Base-by-base conservation (phyloP, 345 rosid genomes). In the Hevea brasiliensis region DNA sequence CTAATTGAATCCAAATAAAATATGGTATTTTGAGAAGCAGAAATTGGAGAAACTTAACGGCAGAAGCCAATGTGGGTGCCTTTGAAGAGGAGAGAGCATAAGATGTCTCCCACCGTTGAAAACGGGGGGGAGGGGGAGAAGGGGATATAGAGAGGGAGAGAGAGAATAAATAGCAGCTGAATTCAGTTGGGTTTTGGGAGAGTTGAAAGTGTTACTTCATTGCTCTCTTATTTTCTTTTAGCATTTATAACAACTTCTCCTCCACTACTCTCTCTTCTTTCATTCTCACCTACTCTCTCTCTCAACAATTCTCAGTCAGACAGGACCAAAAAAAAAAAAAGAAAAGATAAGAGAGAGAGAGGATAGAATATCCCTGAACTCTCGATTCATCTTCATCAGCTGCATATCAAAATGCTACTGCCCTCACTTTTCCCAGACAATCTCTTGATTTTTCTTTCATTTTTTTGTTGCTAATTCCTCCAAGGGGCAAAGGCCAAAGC, bases 161-260 rank as follows among this genome's bases (percentile, higher is more conserved):
- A 53, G n/a, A 53, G 48, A 26, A 27, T 67, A 27, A 68, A 35
- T 53, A 53, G 71, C 61, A 27, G 59, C 58, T 20, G 18, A 20
- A 18, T 68, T 68, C 71, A 32, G 71, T n/a, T 53, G 20, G 26
- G 44, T 4, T 3, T 8, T 41, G 4, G 44, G 6, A 8, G 44
- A 3, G 4, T 41, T 41, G 6, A 41, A 8, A 41, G 8, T 37
- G 37, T 18, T 8, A 47, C n/a, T n/a, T n/a, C n/a, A n/a, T n/a
- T n/a, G n/a, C n/a, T n/a, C 14, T 10, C 14, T 47, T 9, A 9
- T 45, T 9, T 67, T 67, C 1, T 18, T 35, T 18, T 53, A 13
- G 64, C 64, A 70, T 70, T 68, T 70, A 41, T 70, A 70, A 47
- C 73, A 40, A 70, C 29, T 62, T 35, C 54, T 7, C 54, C 9